A percentile compares a stretch with the other conserved stretches of the same genome.
These are phyloP conservation scores for Boletus rufocinnamomeus DNA, from an alignment of 768 basidiomycete genomes.

Conservation along the genomic window DNA sequence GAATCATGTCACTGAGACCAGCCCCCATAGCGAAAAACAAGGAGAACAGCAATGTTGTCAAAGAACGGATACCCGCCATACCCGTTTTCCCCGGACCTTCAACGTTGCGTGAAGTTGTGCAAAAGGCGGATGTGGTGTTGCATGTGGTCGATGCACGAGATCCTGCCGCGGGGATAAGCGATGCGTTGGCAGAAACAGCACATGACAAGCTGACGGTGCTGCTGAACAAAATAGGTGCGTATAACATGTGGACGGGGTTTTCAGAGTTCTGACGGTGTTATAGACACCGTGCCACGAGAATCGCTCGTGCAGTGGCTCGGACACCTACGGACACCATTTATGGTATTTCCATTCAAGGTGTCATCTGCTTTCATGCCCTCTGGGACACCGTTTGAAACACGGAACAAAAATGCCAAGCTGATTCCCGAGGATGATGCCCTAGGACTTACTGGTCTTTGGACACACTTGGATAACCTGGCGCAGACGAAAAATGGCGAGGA, in stretches of 20 bases:
- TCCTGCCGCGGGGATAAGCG: slow-evolving; percentile 73
- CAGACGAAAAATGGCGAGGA: slow-evolving; percentile 47
- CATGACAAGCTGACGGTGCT: slow-evolving; percentile 60
- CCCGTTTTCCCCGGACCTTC: slow-evolving; percentile 31
- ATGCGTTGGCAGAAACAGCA: slow-evolving; percentile 48
- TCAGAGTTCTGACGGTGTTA: slow-evolving; percentile 5
- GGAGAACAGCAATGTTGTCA: neutral
- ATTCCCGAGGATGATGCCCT: slow-evolving; percentile 55
- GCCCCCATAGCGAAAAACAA: slow-evolving; percentile 3
- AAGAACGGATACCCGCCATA: slow-evolving; percentile 17
- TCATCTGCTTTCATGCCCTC: slow-evolving; percentile 65
- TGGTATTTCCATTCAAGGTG: slow-evolving; percentile 72
- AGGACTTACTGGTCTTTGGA: slow-evolving; percentile 55
- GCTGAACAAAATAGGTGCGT: slow-evolving; percentile 85
- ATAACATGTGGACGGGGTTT: neutral
- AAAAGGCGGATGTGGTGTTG: slow-evolving; percentile 76
- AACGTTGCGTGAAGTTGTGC: slow-evolving; percentile 50
- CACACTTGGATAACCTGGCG: slow-evolving; percentile 50
- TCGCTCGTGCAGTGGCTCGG: slow-evolving; percentile 67
- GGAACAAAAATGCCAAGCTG: slow-evolving; percentile 50
- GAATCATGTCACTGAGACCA: slow-evolving; percentile 32
- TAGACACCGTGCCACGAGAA: slow-evolving; percentile 83
- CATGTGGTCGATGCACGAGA: slow-evolving; percentile 86
- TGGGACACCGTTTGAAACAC: slow-evolving; percentile 23
- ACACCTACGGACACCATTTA: slow-evolving; percentile 58